Base-by-base conservation (phyloP, 78 protist species). In the Tieghemostelium lacteum region DNA sequence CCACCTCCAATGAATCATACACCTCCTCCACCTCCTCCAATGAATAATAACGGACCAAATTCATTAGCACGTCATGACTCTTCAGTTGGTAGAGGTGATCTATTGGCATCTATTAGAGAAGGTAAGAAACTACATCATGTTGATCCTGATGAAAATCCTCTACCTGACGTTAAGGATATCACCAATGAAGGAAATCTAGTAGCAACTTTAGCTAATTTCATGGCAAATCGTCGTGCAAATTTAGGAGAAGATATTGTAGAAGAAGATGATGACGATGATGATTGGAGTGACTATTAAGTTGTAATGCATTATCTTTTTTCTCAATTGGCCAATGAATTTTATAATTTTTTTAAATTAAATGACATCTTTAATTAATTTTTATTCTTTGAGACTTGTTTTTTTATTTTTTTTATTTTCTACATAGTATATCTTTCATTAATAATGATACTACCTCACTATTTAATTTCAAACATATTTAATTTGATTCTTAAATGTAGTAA, bases 201-300 rank as follows among this genome's bases (percentile, higher is more conserved):
- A 3, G 86, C 69, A 28, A 76, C 92, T 39, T 50, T 93, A 22
- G 94, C 95, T 0, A 36, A 64, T 36, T 93, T 94, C 28, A 86
- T 93, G 91, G 93, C 77, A 2, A 37, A 71, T 29, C 26, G 92
- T n/a, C 55, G 95, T 55, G 94, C 83, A 26, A 86, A 83, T 69
- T 75, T 93, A 77, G 61, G 86, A 50, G 86, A 69, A 63, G 83
- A 87, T 58, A 87, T 54, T n/a, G 69, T 36, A 19, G 86, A 75
- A n/a, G 95, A 74, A 10, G 95, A 85, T 8, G 95, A 85, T 49
- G 95, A 65, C 34, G 88, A 77, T 65, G 94, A 88, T 70, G 76
- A 69, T 17, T 92, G 94, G 94, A 69, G 85, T 1, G 91, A 85
- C 55, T 31, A 62, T 50, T 52, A 77, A 63, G n/a, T n/a, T n/a